phyloP scores from a whole-genome alignment of 805 yeast species.

The Torulaspora gathmanii region DNA sequence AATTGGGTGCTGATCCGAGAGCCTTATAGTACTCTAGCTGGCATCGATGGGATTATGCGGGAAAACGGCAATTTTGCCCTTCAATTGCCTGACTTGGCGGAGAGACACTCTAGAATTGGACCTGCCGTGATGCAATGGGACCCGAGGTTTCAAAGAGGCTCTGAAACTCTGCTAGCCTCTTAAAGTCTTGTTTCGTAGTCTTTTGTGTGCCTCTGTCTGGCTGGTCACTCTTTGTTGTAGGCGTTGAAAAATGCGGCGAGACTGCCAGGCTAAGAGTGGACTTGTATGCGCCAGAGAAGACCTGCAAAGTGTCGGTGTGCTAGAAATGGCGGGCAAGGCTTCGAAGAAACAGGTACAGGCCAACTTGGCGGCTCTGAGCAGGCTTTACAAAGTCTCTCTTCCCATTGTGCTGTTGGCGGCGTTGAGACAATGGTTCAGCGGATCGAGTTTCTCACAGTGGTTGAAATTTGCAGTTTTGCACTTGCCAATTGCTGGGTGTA shows the following conservation, averaged over 20 bases:
- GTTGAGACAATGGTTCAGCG: slow-evolving; percentile 36
- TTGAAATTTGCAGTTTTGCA: slow-evolving; percentile 27
- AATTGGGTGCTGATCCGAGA: too few relatives aligned
- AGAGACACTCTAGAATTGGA: too few relatives aligned
- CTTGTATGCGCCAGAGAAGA: background rate
- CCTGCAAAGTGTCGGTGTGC: background rate
- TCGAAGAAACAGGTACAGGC: slow-evolving; percentile 47
- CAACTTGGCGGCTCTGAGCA: slow-evolving; percentile 22
- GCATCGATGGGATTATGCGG: background rate
- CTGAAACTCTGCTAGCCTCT: too few relatives aligned
- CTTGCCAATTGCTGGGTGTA: slow-evolving; percentile 36
- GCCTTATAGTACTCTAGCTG: background rate
- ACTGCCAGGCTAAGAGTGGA: background rate
- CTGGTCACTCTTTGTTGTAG: background rate
- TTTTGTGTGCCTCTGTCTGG: too few relatives aligned
- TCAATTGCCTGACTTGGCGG: background rate
- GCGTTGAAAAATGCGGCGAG: background rate
- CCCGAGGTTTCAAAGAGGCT: too few relatives aligned
- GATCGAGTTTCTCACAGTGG: slow-evolving; percentile 9
- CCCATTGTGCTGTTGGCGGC: slow-evolving; percentile 32
- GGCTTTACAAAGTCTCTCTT: slow-evolving; percentile 25
- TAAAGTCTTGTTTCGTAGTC: too few relatives aligned
- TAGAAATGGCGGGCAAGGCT: slow-evolving; percentile 53
- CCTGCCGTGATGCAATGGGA: too few relatives aligned
- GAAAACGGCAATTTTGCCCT: background rate